These are phyloP conservation scores for Phytophthora niederhauseri DNA, from an alignment of 352 stramenopile genomes.

Conservation along the genomic window DNA sequence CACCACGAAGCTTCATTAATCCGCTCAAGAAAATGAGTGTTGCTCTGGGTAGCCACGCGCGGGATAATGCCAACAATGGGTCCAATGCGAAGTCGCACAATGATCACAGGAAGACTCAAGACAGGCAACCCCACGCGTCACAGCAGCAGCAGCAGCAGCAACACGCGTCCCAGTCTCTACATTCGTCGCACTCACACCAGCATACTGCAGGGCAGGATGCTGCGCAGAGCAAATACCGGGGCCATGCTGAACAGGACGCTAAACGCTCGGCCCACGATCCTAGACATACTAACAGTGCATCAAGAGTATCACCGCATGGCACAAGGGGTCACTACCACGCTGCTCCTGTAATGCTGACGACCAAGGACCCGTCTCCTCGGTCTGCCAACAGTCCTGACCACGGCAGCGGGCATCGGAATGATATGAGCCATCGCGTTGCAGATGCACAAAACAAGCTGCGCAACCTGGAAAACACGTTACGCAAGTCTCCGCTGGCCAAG, in stretches of 20 bases:
- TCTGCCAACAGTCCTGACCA: conserved; percentile 26
- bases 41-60: conserved; percentile 45
- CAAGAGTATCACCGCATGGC: conserved; percentile 25
- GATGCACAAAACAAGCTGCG: conserved; percentile 47
- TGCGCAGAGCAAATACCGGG: conserved; percentile 32
- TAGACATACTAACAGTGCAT: conserved; percentile 29
- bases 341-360: conserved; percentile 27
- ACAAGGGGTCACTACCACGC: conserved; percentile 25
- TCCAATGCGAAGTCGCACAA: conserved; percentile 44
- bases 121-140: conserved; percentile 32
- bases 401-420: conserved; percentile 28
- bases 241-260: conserved; percentile 43
- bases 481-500: conserved; percentile 50
- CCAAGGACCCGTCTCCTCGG: conserved; percentile 31
- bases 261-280: conserved; percentile 43
- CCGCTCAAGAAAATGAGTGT: conserved; percentile 69
- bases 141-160: conserved; percentile 28
- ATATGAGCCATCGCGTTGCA: conserved; percentile 32
- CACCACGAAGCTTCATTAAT: conserved; percentile 56
- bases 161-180: conserved; percentile 30
- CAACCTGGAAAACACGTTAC: conserved; percentile 48
- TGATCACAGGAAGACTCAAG: conserved; percentile 35
- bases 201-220: conserved; percentile 18
- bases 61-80: conserved; percentile 45
- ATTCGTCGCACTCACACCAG: conserved; percentile 26